Evolutionary conservation across 2,329 filamentous ascomycete species (phyloP).

Genomic region (Truncatella angustata): DNA sequence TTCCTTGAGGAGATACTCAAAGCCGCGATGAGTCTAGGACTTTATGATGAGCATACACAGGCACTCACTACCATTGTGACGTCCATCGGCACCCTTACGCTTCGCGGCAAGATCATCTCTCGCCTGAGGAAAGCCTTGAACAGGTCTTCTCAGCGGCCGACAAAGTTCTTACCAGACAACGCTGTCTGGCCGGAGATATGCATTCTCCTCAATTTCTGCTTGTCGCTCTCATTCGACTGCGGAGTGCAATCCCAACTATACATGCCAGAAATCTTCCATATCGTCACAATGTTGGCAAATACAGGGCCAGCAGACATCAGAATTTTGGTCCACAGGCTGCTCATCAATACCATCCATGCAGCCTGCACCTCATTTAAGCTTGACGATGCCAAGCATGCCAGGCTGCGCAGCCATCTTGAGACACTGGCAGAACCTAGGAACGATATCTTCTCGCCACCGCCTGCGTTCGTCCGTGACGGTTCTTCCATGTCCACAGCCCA

Average conservation of each 20-base stretch:
- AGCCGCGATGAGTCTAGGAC: slow-evolving; percentile 55
- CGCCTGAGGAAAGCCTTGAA: slow-evolving; percentile 66
- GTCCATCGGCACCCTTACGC: slow-evolving; percentile 62
- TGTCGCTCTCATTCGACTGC: slow-evolving; percentile 66
- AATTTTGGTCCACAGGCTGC: slow-evolving; percentile 58
- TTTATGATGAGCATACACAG: slow-evolving; percentile 58
- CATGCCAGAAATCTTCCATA: slow-evolving; percentile 67
- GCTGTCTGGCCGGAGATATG: slow-evolving; percentile 69
- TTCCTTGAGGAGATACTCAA: slow-evolving; percentile 67
- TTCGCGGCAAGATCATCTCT: slow-evolving; percentile 64
- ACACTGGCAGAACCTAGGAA: slow-evolving; percentile 58
- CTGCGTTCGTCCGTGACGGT: slow-evolving; percentile 48
- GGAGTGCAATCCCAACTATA: slow-evolving; percentile 67
- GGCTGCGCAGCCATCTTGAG: slow-evolving; percentile 55
- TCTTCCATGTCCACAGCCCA: slow-evolving; percentile 53
- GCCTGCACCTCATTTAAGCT: slow-evolving; percentile 64
- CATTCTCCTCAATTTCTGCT: slow-evolving; percentile 63
- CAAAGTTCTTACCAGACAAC: slow-evolving; percentile 63
- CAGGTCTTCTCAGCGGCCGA: slow-evolving; percentile 65
- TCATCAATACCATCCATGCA: slow-evolving; percentile 67
- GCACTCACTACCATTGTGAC: slow-evolving; percentile 61
- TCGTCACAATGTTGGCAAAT: slow-evolving; percentile 69
- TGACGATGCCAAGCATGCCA: slow-evolving; percentile 57
- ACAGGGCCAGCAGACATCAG: slow-evolving; percentile 58
- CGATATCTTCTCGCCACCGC: slow-evolving; percentile 54